Conservation (phyloP, 176 grass and related monocot genomes). For the Microstegium vimineum region DNA sequence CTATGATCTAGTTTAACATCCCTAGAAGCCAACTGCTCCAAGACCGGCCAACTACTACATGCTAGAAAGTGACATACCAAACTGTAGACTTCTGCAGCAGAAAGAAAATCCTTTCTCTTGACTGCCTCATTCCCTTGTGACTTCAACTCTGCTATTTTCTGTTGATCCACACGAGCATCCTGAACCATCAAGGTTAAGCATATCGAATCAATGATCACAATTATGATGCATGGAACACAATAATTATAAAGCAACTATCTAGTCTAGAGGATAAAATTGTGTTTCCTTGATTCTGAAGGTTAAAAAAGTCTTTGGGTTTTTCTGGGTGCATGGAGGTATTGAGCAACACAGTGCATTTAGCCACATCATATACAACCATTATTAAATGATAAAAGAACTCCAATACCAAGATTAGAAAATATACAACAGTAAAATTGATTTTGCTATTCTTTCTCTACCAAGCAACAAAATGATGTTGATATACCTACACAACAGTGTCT, state of each 20-base stretch:
- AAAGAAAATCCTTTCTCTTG: constrained; percentile 27
- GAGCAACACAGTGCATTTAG: background rate
- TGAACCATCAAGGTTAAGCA: constrained; percentile 1
- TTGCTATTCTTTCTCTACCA: background rate
- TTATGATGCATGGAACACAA: background rate
- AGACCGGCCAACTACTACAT: background rate
- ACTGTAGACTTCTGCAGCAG: constrained; percentile 31
- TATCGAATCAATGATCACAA: background rate
- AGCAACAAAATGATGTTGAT: background rate
- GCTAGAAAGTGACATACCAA: constrained; percentile 8
- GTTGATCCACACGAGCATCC: constrained; percentile 21
- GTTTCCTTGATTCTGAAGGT: background rate
- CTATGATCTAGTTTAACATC: too few relatives aligned
- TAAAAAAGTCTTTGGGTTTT: background rate
- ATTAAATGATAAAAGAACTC: background rate
- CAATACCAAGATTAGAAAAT: background rate
- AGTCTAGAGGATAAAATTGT: background rate
- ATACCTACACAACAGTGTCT: background rate
- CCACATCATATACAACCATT: background rate
- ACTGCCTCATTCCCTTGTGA: constrained; percentile 23
- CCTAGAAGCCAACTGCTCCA: too few relatives aligned
- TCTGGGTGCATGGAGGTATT: background rate
- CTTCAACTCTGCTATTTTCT: constrained; percentile 22
- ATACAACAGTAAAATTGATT: background rate
- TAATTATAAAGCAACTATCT: background rate